Percentiles rank a stretch among this genome's conserved stretches.
Conservation (phyloP, 129 eudicot species). For the Deinandra increscens region DNA sequence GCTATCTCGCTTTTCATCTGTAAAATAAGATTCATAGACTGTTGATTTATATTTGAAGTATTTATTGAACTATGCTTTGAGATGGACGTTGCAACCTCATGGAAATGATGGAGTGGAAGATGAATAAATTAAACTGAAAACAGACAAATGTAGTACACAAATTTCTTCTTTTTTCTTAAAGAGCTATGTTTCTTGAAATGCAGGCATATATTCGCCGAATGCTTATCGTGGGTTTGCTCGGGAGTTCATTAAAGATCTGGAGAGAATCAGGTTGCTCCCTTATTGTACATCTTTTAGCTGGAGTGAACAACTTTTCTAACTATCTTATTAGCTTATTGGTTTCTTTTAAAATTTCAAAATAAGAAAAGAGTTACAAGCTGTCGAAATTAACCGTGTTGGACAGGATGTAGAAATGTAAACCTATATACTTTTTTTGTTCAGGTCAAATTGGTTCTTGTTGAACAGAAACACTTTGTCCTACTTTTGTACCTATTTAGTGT, state of each 20-base stretch:
- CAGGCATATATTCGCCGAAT: constrained; percentile 98
- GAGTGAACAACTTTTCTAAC: background rate
- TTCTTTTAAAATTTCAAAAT: background rate
- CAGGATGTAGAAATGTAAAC: background rate
- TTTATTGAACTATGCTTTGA: background rate
- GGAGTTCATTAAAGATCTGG: constrained; percentile 95
- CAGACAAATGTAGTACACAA: background rate
- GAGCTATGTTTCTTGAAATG: constrained; percentile 17
- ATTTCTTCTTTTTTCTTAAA: background rate
- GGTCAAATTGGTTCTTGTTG: background rate
- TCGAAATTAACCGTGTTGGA: background rate
- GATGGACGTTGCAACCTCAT: background rate
- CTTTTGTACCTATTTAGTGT: background rate
- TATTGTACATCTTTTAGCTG: background rate
- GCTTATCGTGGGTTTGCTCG: constrained; percentile 99
- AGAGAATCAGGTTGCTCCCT: constrained; percentile 65
- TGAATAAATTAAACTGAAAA: background rate
- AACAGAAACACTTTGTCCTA: background rate
- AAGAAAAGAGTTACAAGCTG: background rate
- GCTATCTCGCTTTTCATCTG: background rate
- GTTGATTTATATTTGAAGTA: background rate
- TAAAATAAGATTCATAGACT: background rate
- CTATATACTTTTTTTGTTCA: background rate
- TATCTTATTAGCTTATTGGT: background rate
- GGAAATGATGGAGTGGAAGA: background rate